These are phyloP conservation scores for Blepharisma stoltei DNA, from an alignment of 73 alveolate genomes.

Conservation along the genomic window DNA sequence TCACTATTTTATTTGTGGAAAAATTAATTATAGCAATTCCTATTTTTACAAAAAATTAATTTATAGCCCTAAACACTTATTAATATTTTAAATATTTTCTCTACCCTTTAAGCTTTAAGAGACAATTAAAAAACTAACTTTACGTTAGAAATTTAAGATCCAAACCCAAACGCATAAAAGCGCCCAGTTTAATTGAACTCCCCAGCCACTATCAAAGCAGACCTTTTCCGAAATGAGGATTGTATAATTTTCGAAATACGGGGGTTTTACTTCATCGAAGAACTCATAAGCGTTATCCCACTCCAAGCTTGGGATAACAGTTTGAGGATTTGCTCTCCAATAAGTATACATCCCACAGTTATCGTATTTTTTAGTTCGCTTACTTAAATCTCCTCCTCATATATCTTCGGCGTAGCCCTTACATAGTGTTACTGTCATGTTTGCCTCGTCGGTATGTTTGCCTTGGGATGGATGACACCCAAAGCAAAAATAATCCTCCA, in stretches of 20 bases:
- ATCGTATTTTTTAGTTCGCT: constrained; percentile 55
- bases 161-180: no score
- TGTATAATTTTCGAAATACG: constrained; percentile 47
- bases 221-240: constrained; percentile 35
- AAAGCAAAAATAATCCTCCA: constrained; percentile 59
- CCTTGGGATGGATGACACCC: constrained; percentile 63
- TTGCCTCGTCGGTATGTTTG: constrained; percentile 23
- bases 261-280: constrained; percentile 57
- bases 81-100: no score
- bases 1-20: no score
- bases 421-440: constrained; percentile 42
- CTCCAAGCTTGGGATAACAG: constrained; percentile 48
- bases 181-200: no score
- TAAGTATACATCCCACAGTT: constrained; percentile 59
- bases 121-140: no score
- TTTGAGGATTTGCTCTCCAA: constrained; percentile 33
- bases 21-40: no score
- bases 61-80: no score
- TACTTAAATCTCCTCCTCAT: constrained; percentile 56
- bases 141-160: no score
- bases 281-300: constrained; percentile 58
- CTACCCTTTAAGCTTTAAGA: no score
- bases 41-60: no score
- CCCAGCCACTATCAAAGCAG: no score
- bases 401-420: constrained; percentile 48